Percentiles rank a stretch among this genome's conserved stretches.
These are phyloP conservation scores for Eucalyptus curtisii DNA, from an alignment of 345 rosid species.

Conservation along the genomic window DNA sequence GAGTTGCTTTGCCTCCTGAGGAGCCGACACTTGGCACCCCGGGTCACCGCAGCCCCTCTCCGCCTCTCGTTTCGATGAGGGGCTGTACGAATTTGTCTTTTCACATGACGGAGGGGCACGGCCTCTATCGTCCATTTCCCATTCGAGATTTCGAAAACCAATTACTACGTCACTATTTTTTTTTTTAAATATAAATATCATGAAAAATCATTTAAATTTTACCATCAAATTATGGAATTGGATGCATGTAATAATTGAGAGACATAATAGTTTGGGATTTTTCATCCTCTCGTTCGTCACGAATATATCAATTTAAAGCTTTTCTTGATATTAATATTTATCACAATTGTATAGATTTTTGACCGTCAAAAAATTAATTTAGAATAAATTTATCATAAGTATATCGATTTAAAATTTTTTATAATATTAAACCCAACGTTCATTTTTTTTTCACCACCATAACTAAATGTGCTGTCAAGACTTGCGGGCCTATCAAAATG, in stretches of 20 bases:
- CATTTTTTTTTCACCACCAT: neutral
- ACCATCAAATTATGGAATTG: accelerated
- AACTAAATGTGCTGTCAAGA: neutral
- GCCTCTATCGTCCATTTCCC: neutral
- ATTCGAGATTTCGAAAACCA: neutral
- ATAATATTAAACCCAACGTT: too few species aligned
- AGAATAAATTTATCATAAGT: accelerated
- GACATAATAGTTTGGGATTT: too few species aligned
- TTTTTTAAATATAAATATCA: neutral
- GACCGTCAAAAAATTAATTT: accelerated
- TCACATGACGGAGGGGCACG: neutral
- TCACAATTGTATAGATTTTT: too few species aligned
- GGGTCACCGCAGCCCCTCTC: slow-evolving; percentile 4
- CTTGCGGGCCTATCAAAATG: neutral
- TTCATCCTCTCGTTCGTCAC: too few species aligned
- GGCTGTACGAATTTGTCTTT: neutral
- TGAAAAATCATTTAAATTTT: neutral
- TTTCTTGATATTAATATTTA: too few species aligned
- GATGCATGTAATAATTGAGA: too few species aligned
- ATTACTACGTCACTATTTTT: neutral
- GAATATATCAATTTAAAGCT: too few species aligned
- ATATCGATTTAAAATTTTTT: accelerated
- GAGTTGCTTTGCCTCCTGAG: neutral
- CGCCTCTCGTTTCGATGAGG: neutral
- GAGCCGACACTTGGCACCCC: slow-evolving; percentile 23